These are phyloP conservation scores for Prinsepia uniflora DNA, from an alignment of 306 rosid species.

Conservation along the genomic window DNA sequence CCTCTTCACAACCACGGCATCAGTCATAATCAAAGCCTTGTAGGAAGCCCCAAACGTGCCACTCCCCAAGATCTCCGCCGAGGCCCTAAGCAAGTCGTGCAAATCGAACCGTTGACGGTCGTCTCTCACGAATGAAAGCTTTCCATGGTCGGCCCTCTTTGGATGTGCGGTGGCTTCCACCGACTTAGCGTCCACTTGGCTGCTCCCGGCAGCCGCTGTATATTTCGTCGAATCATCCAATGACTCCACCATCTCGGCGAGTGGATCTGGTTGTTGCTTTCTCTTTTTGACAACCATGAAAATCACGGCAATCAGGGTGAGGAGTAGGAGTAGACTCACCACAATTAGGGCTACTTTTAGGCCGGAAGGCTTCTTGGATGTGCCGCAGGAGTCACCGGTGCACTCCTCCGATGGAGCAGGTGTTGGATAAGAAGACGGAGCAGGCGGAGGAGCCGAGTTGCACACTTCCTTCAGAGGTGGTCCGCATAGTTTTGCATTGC, in stretches of 20 bases:
- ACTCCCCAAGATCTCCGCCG: slow-evolving; percentile 89
- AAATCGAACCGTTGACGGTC: slow-evolving; percentile 56
- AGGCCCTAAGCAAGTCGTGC: slow-evolving; percentile 67
- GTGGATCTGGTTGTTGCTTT: background rate
- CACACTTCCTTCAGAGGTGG: slow-evolving; percentile 45
- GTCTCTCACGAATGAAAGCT: slow-evolving; percentile 50
- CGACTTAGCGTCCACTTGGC: slow-evolving; percentile 12
- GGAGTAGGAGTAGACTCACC: slow-evolving; percentile 22
- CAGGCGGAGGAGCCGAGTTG: background rate
- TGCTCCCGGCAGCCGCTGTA: background rate
- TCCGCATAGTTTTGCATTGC: slow-evolving; percentile 62
- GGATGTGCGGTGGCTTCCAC: slow-evolving; percentile 10
- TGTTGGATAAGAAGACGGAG: background rate
- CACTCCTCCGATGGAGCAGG: background rate
- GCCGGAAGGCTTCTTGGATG: background rate
- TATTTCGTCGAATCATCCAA: slow-evolving; percentile 14
- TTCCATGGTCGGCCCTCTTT: slow-evolving; percentile 49
- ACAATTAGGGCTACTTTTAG: slow-evolving; percentile 35
- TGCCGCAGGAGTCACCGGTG: background rate
- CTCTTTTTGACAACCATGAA: slow-evolving; percentile 30
- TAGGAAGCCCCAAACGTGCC: slow-evolving; percentile 84
- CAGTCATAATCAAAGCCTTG: slow-evolving; percentile 54
- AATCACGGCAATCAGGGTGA: slow-evolving; percentile 35
- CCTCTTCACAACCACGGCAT: slow-evolving; percentile 75
- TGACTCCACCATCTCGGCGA: slow-evolving; percentile 15